Conservation (phyloP, 768 basidiomycete species). For the Tylopilus balloui region DNA sequence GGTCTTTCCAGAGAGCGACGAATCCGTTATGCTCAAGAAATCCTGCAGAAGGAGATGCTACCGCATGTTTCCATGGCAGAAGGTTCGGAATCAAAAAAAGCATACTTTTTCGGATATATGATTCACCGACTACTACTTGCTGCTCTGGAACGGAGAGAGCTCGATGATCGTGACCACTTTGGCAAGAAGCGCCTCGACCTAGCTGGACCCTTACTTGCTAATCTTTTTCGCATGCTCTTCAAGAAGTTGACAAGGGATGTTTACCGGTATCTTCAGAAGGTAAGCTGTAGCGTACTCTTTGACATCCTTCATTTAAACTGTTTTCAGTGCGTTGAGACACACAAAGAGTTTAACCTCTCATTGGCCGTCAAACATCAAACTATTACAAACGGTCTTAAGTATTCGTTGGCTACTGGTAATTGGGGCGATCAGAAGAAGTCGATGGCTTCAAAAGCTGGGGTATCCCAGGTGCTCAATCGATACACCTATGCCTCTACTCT, state of each 20-base stretch:
- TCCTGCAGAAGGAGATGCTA: constrained; percentile 97
- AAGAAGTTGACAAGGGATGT: constrained; percentile 95
- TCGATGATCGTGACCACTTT: constrained; percentile 99
- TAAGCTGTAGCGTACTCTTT: constrained; percentile 27
- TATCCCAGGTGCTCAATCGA: constrained; percentile 96
- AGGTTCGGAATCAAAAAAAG: constrained; percentile 96
- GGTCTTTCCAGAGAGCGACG: constrained; percentile 89
- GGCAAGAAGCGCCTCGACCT: constrained; percentile 97
- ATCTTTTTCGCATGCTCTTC: constrained; percentile 96
- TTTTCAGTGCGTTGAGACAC: constrained; percentile 87
- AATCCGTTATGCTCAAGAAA: constrained; percentile 95
- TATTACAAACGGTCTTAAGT: constrained; percentile 96
- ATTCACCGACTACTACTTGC: constrained; percentile 93
- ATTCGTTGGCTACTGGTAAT: constrained; percentile 96
- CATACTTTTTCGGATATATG: constrained; percentile 99
- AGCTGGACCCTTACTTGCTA: constrained; percentile 93
- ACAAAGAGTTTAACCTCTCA: constrained; percentile 90
- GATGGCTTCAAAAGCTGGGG: constrained; percentile 96
- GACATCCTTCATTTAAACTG: not conserved
- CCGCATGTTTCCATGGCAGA: constrained; percentile 96
- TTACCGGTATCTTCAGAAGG: constrained; percentile 96
- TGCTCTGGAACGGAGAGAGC: constrained; percentile 87
- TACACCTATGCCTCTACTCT: constrained; percentile 99
- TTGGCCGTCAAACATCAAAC: constrained; percentile 94
- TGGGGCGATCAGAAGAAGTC: constrained; percentile 99